Evolutionary conservation across 2,329 filamentous ascomycete genomes (phyloP), one percentile per base, ranked within the genome.

Genomic region (Colletotrichum theobromicola): DNA sequence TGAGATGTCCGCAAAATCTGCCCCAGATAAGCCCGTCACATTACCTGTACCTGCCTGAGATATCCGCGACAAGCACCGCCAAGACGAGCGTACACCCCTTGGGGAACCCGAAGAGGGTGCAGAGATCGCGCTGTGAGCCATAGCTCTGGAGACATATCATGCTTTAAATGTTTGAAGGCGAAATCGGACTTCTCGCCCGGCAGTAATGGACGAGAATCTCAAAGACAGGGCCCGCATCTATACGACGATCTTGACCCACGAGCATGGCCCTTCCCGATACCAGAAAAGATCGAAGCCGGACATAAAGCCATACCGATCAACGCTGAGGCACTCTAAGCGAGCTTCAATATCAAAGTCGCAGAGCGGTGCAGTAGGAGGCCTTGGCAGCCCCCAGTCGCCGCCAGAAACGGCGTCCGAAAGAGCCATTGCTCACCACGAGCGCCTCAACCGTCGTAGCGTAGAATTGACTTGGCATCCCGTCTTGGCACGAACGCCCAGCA

Each of bases 241-340:
- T 50, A 50, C n/a, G n/a, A n/a, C n/a, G n/a, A n/a, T n/a, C n/a
- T 50, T n/a, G 42, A 2, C 8, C 42, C 10, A 46, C 1, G 42
- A 46, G 18, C 5, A 46, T n/a, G 21, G 21, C 18, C 10, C 10
- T 21, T 10, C 42, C 21, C 7, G 42, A 50, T 21, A 10, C n/a
- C 42, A 21, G 42, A 18, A 50, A 13, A 13, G 42, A 46, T 46
- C 9, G 2, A 13, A 21, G 42, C 13, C 42, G 21, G 21, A 50
- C 6, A 50, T 12, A 50, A 7, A 5, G 4, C 42, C 5, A 21
- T 21, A 50, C 13, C 13, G n/a, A 18, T 50, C 42, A 50, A 50
- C 42, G 6, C 21, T 2, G 2, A 50, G n/a, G n/a, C n/a, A 1
- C 10, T 50, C 6, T 6, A 21, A 50, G n/a, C 42, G 0, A n/a